Base-by-base conservation (phyloP, 2,329 filamentous ascomycete species). In the Cladosporium colombiae region DNA sequence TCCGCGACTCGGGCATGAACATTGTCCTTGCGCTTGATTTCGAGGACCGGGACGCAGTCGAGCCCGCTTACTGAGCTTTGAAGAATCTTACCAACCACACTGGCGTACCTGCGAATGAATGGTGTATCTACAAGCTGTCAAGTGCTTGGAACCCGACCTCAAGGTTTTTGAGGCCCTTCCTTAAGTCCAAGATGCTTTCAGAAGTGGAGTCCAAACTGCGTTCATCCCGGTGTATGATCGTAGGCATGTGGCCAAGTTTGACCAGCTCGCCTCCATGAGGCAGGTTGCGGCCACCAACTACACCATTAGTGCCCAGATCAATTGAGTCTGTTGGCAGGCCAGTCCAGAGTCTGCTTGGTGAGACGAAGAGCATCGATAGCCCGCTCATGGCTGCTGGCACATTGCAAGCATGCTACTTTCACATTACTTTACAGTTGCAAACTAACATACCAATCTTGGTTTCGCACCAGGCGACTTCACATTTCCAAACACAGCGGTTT, bases 71-170 rank as follows among this genome's bases (percentile, higher is more conserved):
- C 57, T 69, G 66, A 62, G 66, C 67, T 14, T 44, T 70, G 33
- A 70, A 69, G 44, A 64, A 67, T 37, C 60, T 63, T 8, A 40
- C 49, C 50, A 63, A 63, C 60, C 31, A 25, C 16, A 50, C 60
- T 5, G 60, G 60, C 49, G 64, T 64, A 23, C 66, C 25, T 40
- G 67, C 44, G 31, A 67, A 62, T 21, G 67, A 69, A 31, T 70
- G 68, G 68, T 69, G 68, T 35, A 70, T 70, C 27, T 68, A 70
- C 63, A 70, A 70, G 53, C 58, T 68, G 33, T 66, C 68, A 44
- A 62, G 63, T 11, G 62, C 49, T 3, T 70, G 67, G 66, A 68
- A 67, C 31, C 67, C 65, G 59, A 68, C 49, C 16, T 65, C 1
- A 61, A 65, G 18, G 31, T 60, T 7, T 70, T 70, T n/a, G 69